Base-by-base conservation (phyloP, 768 basidiomycete species). In the Russula dissimulans region DNA sequence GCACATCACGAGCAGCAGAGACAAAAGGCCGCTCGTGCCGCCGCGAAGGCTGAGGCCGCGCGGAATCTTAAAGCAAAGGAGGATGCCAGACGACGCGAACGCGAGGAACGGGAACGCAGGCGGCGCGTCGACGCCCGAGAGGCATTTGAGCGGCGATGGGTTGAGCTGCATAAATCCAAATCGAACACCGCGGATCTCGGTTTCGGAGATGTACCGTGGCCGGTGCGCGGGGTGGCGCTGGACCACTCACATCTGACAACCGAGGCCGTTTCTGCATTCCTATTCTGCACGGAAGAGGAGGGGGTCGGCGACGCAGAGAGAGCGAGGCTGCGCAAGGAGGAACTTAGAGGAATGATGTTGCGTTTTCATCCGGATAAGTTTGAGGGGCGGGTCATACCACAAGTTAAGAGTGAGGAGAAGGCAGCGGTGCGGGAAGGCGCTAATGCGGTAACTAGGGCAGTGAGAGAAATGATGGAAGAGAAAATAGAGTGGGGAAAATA, bases 361-460 rank as follows among this genome's bases (percentile, higher is more conserved):
- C 76, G 83, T 9, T 87, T 84, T 80, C 85, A 86, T 67, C 85
- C 86, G 1, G 85, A 87, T 68, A 86, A 86, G 72, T 72, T 81
- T 64, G 86, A 90, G 69, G 86, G 88, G 18, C 78, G 88, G 38
- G 72, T 89, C 50, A 81, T 88, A 78, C 69, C 69, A 51, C 74
- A 76, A 5, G 75, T 89, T 6, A 67, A 65, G 45, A 72, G 74
- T 36, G 66, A 65, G 12, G 85, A 90, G 26, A 70, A 67, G 66
- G 77, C 77, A 45, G 68, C 63, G 15, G 84, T 87, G 3, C 73
- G 73, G 53, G 82, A 86, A 63, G 85, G 77, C 0, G 82, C 85
- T 18, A 85, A 82, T 5, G 77, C 79, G 38, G 82, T 91, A 5
- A 84, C 78, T 11, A 75, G 87, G 59, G 78, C 77, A 18, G 66